Base-by-base conservation (phyloP, 768 basidiomycete species). In the Suillus sp. region DNA sequence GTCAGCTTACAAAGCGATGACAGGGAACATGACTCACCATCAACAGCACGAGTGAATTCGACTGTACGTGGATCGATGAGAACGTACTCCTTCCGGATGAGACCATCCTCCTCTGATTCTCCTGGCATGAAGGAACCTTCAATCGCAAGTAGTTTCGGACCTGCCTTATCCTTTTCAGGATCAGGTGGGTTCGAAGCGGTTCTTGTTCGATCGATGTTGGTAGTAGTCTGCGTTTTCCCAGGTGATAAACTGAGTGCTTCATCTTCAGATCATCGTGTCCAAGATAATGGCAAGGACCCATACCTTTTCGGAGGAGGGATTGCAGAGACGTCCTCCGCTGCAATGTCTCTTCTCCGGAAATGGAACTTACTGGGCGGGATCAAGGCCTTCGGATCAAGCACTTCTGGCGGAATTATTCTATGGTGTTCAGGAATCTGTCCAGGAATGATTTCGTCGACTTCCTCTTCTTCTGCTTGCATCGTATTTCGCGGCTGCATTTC, bases 21-120 rank as follows among this genome's bases (percentile, higher is more conserved):
- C 4, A 43, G 16, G 9, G 16, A 56, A 43, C 55, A 32, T 30
- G 20, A 74, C 87, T 69, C 65, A 92, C 96, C 96, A 78, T 99
- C 96, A 1, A 96, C 90, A 3, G 94, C 86, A 18, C 87, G 86
- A 72, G 93, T 94, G 73, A 98, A 93, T 72, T 99, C 96, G 2
- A 98, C 91, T 2, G 92, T 92, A 57, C 89, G 83, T 60, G 85
- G 86, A 74, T 99, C 95, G 1, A 99, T 92, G 1, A 99, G 84
- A 0, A 99, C 96, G 69, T 99, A 99, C 70, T 99, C 96, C 65
- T 87, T 84, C 59, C 90, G 83, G 56, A 93, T 80, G 57, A 88
- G 79, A 0, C 90, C 90, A 70, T 93, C 91, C 71, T 93, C 91
- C 70, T 93, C 92, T 0, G 88, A 90, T 73, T 93, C 91, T 3